Evolutionary conservation across 306 rosid species (phyloP).

Genomic region (Trifolium subterraneum): DNA sequence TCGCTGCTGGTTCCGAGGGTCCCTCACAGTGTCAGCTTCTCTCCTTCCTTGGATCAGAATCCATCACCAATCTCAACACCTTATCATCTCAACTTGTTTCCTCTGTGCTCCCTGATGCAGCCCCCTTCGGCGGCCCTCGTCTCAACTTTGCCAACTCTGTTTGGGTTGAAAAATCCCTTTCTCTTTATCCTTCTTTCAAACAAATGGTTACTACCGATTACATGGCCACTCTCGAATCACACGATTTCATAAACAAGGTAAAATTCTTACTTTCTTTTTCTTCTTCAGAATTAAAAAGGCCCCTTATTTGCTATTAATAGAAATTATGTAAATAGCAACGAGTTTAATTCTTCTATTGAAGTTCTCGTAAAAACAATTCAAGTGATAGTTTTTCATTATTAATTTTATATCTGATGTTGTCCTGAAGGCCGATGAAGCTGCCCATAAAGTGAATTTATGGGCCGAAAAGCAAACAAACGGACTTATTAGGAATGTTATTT

Average conservation of each 20-base stretch:
- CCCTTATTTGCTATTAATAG: no score
- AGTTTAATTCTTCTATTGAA: no score
- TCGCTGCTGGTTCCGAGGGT: not conserved
- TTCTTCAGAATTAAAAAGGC: no score
- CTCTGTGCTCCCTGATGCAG: slow-evolving; percentile 61
- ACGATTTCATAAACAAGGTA: slow-evolving; percentile 73
- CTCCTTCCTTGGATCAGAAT: not conserved
- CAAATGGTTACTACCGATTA: slow-evolving; percentile 52
- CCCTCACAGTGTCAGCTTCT: not conserved
- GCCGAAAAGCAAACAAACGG: not conserved
- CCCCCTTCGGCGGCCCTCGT: slow-evolving; percentile 69
- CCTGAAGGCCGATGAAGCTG: not conserved
- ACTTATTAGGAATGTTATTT: not conserved
- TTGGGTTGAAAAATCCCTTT: not conserved
- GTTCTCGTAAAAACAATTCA: no score
- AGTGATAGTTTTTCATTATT: not conserved
- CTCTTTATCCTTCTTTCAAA: slow-evolving; percentile 48
- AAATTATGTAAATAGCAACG: no score
- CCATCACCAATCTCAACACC: not conserved
- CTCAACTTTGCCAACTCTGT: not conserved
- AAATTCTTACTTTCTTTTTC: not conserved
- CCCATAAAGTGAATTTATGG: not conserved
- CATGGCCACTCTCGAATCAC: slow-evolving; percentile 59
- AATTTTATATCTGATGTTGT: not conserved
- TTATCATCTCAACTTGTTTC: slow-evolving; percentile 61